Evolutionary conservation across 441 rosid genomes (phyloP), one percentile per base, ranked within the genome.

Genomic region (Pelargonium exstipulatum): DNA sequence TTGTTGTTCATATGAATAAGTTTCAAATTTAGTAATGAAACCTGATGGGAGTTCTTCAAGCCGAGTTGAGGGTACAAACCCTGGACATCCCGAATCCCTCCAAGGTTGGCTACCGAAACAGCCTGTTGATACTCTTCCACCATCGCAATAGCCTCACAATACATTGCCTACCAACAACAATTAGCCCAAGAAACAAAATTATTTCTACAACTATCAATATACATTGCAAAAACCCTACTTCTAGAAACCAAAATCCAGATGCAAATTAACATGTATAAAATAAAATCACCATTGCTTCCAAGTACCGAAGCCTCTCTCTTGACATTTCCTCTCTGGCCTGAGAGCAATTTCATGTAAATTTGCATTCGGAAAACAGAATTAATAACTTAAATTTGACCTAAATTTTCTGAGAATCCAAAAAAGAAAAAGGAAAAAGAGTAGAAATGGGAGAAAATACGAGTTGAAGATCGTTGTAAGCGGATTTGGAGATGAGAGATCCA

Each of bases 291-390:
- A 91, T 87, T 67, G 96, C 89, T 85, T 94, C 99, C 68, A 94
- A 82, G 73, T 91, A 90, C 26, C 96, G 97, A 64, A 94, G 63
- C 77, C 96, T 85, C 85, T 91, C 97, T 64, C 89, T 84, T 24
- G 85, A 85, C 97, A 90, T 94, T 77, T 91, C 99, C 76, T 94
- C 99, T 78, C 96, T 86, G 5, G 97, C 99, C 96, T 91, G 83
- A 69, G 72, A 77, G 20, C 55, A 60, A 48, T 16, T 16, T 18
- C 60, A 61, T 24, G 26, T 0, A 35, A 26, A 76, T 65, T 26
- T 26, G 32, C 32, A 26, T 26, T 26, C 32, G 32, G 32, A 2
- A 2, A 2, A 26, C 32, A 26, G 64, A 48, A 62, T 61, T 61
- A 35, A 8, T 40, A 14, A 17, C 5, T 2, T 14, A 13, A 51